Conservation (phyloP, 176 grass and related monocot species). For the Bonia amplexicaulis region DNA sequence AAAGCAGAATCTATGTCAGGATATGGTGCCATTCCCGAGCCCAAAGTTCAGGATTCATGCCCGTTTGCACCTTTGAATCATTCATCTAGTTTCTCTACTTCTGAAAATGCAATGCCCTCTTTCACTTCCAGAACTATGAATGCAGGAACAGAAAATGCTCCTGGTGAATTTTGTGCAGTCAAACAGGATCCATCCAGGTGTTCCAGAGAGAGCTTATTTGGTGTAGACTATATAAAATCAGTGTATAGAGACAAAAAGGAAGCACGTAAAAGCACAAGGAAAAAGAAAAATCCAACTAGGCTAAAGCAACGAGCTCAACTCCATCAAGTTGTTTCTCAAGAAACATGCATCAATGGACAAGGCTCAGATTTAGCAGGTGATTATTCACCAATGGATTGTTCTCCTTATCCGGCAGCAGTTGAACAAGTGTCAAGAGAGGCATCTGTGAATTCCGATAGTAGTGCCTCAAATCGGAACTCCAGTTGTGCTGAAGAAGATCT, state of each 20-base stretch:
- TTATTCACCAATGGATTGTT: constrained; percentile 93
- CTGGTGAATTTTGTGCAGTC: constrained; percentile 29
- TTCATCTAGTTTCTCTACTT: constrained; percentile 24
- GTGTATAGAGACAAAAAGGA: constrained; percentile 56
- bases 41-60: constrained; percentile 20
- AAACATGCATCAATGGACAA: constrained; percentile 25
- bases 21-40: constrained; percentile 18
- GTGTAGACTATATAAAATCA: constrained; percentile 37
- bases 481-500: constrained; percentile 44
- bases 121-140: constrained; percentile 39
- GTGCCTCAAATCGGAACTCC: constrained; percentile 29
- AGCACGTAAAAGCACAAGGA: constrained; percentile 48
- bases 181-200: constrained; percentile 38
- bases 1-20: constrained; percentile 12
- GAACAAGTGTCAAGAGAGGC: constrained; percentile 45
- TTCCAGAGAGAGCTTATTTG: constrained; percentile 58
- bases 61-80: constrained; percentile 20
- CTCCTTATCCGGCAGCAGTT: constrained; percentile 47
- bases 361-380: constrained; percentile 40
- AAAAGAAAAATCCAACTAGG: constrained; percentile 51
- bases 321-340: constrained; percentile 32
- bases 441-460: constrained; percentile 24
- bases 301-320: constrained; percentile 34
- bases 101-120: constrained; percentile 21
- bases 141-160: background rate